Base-by-base conservation (phyloP, 805 yeast species). In the Kockiozyma suomiensis region DNA sequence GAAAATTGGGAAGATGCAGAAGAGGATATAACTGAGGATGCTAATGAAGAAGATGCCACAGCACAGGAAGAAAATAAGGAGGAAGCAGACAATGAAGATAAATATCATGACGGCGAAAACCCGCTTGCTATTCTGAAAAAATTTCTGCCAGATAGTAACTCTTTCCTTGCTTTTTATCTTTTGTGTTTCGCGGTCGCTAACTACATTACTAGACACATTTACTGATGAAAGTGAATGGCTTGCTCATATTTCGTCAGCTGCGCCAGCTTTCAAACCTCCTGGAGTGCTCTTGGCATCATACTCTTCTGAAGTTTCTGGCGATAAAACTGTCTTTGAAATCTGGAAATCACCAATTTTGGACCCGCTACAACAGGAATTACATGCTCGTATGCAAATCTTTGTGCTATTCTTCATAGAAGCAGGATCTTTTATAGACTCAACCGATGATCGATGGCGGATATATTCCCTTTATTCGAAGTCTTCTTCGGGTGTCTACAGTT, bases 351-450 rank as follows among this genome's bases (percentile, higher is more conserved):
- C 79, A 50, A 69, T 84, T 51, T 68, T 71, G 12, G 79, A 77
- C 48, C 70, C 69, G 0, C 69, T 69, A 4, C 84, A 85, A 0
- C 67, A 74, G 48, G 83, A 81, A 62, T 72, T 90, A 53, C 92
- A 86, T 68, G 74, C 79, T 51, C 75, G 97, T 60, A 78, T 91
- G 65, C 96, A 90, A 67, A 84, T 92, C 1, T 82, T 94, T 67
- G 88, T 89, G 15, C 75, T 93, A 28, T 77, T 94, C 10, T 91
- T 86, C 75, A 93, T 94, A 66, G 99, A 94, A 72, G 98, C 97
- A 0, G 98, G 97, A 1, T 85, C 96, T 0, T 89, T 83, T 69
- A 90, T 94, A 57, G 97, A 92, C 70, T 79, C 80, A 41, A 73
- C 73, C 0, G 99, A 94, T 73, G 79, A 80, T 7, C 78, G 81